These are phyloP conservation scores for Ceratopteris richardii DNA, from an alignment of 75 land plant species.

Conservation along the genomic window DNA sequence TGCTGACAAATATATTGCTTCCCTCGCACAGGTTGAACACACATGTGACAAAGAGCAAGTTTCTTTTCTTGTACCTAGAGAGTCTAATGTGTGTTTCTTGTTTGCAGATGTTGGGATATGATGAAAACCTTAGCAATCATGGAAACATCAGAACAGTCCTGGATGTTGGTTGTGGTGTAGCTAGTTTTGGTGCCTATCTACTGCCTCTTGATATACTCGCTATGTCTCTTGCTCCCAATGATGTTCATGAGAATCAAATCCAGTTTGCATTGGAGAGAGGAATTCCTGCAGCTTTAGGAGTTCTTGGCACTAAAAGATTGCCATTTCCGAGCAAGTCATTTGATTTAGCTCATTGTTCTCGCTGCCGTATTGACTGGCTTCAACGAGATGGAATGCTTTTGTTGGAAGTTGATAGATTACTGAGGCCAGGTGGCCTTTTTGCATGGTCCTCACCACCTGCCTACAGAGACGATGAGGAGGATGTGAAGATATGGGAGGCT, in stretches of 20 bases:
- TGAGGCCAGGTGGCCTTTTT: constrained; percentile 85
- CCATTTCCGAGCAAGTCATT: constrained; percentile 86
- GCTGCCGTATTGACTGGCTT: constrained; percentile 87
- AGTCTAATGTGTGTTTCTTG: too few species aligned
- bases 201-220: constrained; percentile 59
- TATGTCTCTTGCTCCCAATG: constrained; percentile 86
- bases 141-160: constrained; percentile 71
- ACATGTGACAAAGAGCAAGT: constrained; percentile 28
- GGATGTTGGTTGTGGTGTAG: constrained; percentile 90
- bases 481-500: constrained; percentile 56
- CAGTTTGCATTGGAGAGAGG: constrained; percentile 87
- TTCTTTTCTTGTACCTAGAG: constrained; percentile 13
- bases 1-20: constrained; percentile 80
- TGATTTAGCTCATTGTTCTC: constrained; percentile 85
- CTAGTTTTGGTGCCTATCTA: constrained; percentile 86
- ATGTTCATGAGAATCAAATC: constrained; percentile 84
- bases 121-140: constrained; percentile 47
- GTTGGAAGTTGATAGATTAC: constrained; percentile 73
- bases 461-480: constrained; percentile 71
- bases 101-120: constrained; percentile 70
- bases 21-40: too few species aligned
- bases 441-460: constrained; percentile 90
- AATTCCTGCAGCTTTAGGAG: constrained; percentile 80
- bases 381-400: constrained; percentile 84
- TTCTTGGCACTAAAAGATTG: constrained; percentile 71